A percentile compares a stretch with the other conserved stretches of the same genome.
These are phyloP conservation scores for Kodamaea sp. DNA, from an alignment of 1,139 yeast species.

Conservation along the genomic window DNA sequence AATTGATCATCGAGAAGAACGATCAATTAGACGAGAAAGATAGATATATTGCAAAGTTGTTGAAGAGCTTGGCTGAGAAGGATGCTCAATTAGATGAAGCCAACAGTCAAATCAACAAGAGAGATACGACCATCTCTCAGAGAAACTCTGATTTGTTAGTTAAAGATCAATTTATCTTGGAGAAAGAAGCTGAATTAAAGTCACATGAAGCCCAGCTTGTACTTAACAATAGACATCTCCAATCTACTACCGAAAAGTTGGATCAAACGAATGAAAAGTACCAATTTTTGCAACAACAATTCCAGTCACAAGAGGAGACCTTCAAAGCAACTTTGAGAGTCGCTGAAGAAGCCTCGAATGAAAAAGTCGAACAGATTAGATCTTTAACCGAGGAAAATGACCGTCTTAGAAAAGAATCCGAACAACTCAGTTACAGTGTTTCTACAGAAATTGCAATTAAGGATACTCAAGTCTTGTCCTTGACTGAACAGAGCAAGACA, in stretches of 20 bases:
- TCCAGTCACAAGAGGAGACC: background rate
- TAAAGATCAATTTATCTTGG: background rate
- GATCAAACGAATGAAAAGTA: background rate
- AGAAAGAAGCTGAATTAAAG: background rate
- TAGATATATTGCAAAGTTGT: conserved; percentile 3
- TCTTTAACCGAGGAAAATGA: conserved; percentile 1
- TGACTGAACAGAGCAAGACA: background rate
- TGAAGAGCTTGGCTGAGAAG: conserved; percentile 1
- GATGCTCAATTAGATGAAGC: background rate
- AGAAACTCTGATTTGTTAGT: background rate
- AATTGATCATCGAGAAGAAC: conserved; percentile 9
- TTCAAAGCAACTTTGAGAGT: background rate
- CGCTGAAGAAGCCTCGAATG: background rate
- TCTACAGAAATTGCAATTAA: conserved; percentile 7
- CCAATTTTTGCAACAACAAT: background rate
- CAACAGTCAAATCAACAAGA: too few species aligned
- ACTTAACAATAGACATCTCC: background rate
- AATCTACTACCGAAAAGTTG: background rate
- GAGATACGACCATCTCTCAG: background rate
- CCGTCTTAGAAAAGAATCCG: conserved; percentile 3
- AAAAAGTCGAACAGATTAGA: background rate
- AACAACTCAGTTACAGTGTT: conserved; percentile 2
- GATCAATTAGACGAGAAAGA: conserved; percentile 10
- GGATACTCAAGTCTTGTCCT: conserved; percentile 1
- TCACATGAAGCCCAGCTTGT: background rate